These are phyloP conservation scores for Monosporascus sp. DNA, from an alignment of 2,329 filamentous ascomycete species.

Conservation along the genomic window DNA sequence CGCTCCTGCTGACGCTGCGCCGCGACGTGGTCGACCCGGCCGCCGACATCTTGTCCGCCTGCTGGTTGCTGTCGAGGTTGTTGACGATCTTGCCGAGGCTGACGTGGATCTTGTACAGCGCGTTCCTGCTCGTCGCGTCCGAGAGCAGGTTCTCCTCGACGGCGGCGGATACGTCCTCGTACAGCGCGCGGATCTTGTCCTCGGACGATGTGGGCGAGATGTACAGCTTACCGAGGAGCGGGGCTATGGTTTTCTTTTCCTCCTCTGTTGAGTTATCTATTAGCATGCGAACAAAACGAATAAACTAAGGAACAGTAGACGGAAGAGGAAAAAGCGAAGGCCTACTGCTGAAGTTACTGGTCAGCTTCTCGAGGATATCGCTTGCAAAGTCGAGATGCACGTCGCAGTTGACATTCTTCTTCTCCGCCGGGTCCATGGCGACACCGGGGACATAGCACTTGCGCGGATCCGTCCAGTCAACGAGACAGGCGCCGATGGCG, in stretches of 20 bases:
- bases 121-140: slow-evolving; percentile 58
- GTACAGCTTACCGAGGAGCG: slow-evolving; percentile 76
- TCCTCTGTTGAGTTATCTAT: slow-evolving; percentile 52
- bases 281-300: slow-evolving; percentile 14
- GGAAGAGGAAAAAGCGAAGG: slow-evolving; percentile 8
- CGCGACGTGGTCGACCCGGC: not conserved
- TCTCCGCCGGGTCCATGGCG: slow-evolving; percentile 46
- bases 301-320: not conserved
- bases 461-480: slow-evolving; percentile 93
- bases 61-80: slow-evolving; percentile 41
- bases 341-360: slow-evolving; percentile 63
- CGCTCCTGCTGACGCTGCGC: slow-evolving; percentile 14
- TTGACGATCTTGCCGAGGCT: slow-evolving; percentile 64
- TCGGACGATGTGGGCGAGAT: slow-evolving; percentile 62
- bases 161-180: slow-evolving; percentile 53
- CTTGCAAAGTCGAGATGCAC: slow-evolving; percentile 75
- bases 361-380: slow-evolving; percentile 70
- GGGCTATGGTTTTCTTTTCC: slow-evolving; percentile 76
- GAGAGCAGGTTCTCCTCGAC: slow-evolving; percentile 57
- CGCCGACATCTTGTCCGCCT: slow-evolving; percentile 26
- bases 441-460: slow-evolving; percentile 58
- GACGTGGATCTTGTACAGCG: slow-evolving; percentile 64
- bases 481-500: slow-evolving; percentile 73
- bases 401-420: slow-evolving; percentile 64
- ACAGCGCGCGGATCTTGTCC: slow-evolving; percentile 51